Conservation (phyloP, 2,329 filamentous ascomycete species). For the Mycosphaerella sp. region DNA sequence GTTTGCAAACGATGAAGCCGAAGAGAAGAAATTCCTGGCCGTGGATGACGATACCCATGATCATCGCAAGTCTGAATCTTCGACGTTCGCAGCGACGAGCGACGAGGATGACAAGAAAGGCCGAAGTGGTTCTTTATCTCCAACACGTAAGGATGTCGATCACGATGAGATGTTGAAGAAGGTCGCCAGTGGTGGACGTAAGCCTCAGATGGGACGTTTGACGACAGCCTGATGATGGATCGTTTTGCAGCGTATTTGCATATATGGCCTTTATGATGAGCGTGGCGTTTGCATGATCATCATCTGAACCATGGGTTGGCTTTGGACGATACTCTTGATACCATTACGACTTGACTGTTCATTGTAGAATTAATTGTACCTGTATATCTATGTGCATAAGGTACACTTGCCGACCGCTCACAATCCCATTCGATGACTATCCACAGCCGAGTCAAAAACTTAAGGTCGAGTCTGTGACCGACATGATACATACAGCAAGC, state of each 20-base stretch:
- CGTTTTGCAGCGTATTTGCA: background rate
- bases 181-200: background rate
- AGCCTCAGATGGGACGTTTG: background rate
- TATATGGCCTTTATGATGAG: background rate
- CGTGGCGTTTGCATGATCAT: background rate
- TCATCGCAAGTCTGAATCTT: background rate
- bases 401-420: no score
- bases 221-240: background rate
- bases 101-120: slow-evolving; percentile 2
- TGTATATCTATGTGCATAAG: no score
- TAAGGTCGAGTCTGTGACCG: no score
- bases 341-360: no score
- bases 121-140: background rate
- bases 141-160: background rate
- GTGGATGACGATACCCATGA: background rate
- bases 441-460: no score
- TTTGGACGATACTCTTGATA: no score
- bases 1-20: slow-evolving; percentile 1
- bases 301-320: no score
- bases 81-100: background rate
- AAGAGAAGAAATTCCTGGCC: slow-evolving; percentile 2
- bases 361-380: no score
- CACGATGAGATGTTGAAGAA: slow-evolving; percentile 4
- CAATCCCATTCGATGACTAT: no score
- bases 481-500: no score